These are phyloP conservation scores for Lasiodiplodia citricola DNA, from an alignment of 2,329 filamentous ascomycete species.

Conservation along the genomic window DNA sequence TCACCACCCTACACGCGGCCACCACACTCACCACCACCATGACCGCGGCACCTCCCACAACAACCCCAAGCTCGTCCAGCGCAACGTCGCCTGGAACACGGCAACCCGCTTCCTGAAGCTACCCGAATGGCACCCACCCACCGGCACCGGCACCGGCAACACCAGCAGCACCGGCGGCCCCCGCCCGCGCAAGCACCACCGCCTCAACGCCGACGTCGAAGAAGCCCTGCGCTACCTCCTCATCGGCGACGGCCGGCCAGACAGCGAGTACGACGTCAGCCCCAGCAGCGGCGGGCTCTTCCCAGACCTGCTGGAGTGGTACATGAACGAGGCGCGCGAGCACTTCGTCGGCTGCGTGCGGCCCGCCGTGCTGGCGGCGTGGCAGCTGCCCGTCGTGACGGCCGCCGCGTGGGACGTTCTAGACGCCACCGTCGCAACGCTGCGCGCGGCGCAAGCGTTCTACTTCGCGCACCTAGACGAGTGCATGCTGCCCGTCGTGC, in stretches of 20 bases:
- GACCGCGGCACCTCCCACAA: neutral
- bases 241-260: conserved; percentile 37
- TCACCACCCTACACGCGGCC: conserved; percentile 34
- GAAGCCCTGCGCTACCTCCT: conserved; percentile 44
- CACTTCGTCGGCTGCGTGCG: conserved; percentile 47
- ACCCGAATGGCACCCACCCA: conserved; percentile 30
- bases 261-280: conserved; percentile 25
- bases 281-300: neutral
- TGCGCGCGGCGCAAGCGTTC: conserved; percentile 43
- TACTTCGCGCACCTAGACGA: conserved; percentile 45
- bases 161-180: conserved; percentile 29
- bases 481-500: conserved; percentile 40
- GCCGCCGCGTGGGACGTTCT: conserved; percentile 40
- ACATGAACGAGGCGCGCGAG: conserved; percentile 48
- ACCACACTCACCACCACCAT: conserved; percentile 35
- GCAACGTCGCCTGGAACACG: conserved; percentile 52
- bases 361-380: conserved; percentile 37
- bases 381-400: conserved; percentile 36
- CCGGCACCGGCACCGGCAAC: conserved; percentile 30
- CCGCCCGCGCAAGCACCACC: conserved; percentile 32
- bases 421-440: conserved; percentile 41
- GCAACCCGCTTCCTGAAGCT: conserved; percentile 51
- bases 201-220: conserved; percentile 37
- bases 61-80: conserved; percentile 33
- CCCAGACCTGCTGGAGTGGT: conserved; percentile 52